Base-by-base conservation (phyloP, 768 basidiomycete genomes). In the Leccinum sublutescens region DNA sequence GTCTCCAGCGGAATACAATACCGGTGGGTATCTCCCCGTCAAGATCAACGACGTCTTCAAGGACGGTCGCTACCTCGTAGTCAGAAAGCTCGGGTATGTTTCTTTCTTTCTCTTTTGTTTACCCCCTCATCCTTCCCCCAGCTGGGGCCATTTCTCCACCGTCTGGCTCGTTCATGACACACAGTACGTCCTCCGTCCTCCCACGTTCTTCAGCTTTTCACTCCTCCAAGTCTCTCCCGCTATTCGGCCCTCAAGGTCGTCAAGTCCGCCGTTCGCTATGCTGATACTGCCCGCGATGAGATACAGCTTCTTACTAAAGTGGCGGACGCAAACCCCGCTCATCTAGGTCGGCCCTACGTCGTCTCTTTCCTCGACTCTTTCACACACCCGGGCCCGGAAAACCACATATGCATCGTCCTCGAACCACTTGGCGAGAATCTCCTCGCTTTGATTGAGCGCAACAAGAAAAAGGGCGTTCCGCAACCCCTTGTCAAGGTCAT, bases 91-190 rank as follows among this genome's bases (percentile, higher is more conserved):
- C 31, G 96, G 96, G 85, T 91, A 64, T 55, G 77, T 72, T 59
- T 58, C 54, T 61, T 50, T 36, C 19, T 9, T 27, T 5, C 50
- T 54, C 19, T 21, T 15, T 21, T 11, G 0, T 0, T 27, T 1
- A 5, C 45, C 8, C 12, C 19, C 55, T 69, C 45, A 71, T 55
- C 58, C 62, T 54, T 49, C 62, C 60, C 57, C 58, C 55, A 92
- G 90, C 58, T 96, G 94, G 94, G 94, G 94, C 40, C 93, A 95
- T 76, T 96, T 96, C 72, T 94, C 91, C 2, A 95, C 94, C 15
- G 94, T 95, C 25, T 95, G 93, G 93, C 86, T 94, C 34, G 89
- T 91, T 19, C 87, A 87, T 68, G 92, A 93, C 71, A 74, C 77
- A 27, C 75, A 84, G 91, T 93, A 64, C 70, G 90, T 82, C 49